A percentile compares a stretch with the other conserved stretches of the same genome.
These are phyloP conservation scores for Apiospora saccharicola DNA, from an alignment of 2,329 filamentous ascomycete species.

Conservation along the genomic window DNA sequence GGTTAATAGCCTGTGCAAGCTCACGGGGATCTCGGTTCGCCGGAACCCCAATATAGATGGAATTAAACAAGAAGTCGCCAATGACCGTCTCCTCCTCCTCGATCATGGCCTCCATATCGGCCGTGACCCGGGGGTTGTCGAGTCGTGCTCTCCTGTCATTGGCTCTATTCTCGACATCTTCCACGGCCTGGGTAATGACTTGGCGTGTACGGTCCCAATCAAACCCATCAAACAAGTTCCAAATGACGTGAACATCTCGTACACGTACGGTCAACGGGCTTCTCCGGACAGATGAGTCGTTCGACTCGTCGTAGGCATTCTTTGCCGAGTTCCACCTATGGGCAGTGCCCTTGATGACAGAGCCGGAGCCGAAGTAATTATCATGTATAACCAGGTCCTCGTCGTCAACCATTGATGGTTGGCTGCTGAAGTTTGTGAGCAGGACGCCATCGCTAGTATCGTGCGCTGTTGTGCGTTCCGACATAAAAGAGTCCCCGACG, in stretches of 20 bases:
- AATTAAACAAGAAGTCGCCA: constrained; percentile 97
- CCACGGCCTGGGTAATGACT: constrained; percentile 85
- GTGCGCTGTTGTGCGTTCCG: constrained; percentile 48
- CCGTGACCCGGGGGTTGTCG: constrained; percentile 62
- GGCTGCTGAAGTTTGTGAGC: constrained; percentile 50
- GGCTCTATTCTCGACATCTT: constrained; percentile 84
- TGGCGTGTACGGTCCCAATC: constrained; percentile 92
- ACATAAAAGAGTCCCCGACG: constrained; percentile 46
- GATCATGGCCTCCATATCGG: constrained; percentile 65
- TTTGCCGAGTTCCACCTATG: constrained; percentile 82
- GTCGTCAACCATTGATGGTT: constrained; percentile 55
- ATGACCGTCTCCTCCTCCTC: constrained; percentile 86
- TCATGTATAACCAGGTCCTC: constrained; percentile 77
- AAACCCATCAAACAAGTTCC: constrained; percentile 97
- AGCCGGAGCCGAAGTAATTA: constrained; percentile 74
- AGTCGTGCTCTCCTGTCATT: constrained; percentile 73
- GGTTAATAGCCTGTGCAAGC: constrained; percentile 84
- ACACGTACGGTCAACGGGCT: constrained; percentile 81
- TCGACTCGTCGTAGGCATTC: constrained; percentile 75
- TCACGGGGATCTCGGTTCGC: constrained; percentile 85
- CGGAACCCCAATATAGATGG: constrained; percentile 95
- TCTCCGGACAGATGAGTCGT: constrained; percentile 64
- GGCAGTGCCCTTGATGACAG: constrained; percentile 69
- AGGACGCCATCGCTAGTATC: constrained; percentile 56
- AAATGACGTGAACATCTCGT: constrained; percentile 90